A percentile compares a stretch with the other conserved stretches of the same genome.
Evolutionary conservation across 345 rosid genomes (phyloP).

Genomic region (Luvunga scandens): DNA sequence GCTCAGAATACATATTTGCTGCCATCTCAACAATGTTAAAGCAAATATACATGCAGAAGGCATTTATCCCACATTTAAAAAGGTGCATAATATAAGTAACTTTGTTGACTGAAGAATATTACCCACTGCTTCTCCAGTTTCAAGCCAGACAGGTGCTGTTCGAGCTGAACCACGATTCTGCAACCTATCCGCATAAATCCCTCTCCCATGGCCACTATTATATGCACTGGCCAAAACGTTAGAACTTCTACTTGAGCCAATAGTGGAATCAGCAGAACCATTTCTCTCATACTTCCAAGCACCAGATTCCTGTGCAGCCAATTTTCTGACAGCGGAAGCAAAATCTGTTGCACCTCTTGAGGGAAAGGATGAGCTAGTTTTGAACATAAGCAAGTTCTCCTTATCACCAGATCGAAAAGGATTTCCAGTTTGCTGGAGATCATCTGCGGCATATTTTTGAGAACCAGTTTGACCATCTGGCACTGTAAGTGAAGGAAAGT

Average conservation of each 20-base stretch:
- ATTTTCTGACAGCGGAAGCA: constrained; percentile 91
- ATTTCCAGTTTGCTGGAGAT: constrained; percentile 56
- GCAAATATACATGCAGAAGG: constrained; percentile 35
- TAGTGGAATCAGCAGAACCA: constrained; percentile 63
- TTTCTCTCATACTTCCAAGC: constrained; percentile 84
- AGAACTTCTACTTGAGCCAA: constrained; percentile 84
- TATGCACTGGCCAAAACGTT: constrained; percentile 51
- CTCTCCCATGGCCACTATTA: constrained; percentile 63
- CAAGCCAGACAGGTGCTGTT: constrained; percentile 89
- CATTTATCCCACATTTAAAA: constrained; percentile 29
- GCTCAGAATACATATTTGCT: constrained; percentile 81
- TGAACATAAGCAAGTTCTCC: constrained; percentile 71
- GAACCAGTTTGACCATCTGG: constrained; percentile 55
- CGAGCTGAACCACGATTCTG: constrained; percentile 67
- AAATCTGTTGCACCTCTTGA: constrained; percentile 69
- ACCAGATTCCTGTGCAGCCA: constrained; percentile 79
- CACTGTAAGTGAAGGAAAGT: constrained; percentile 78
- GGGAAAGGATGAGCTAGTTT: constrained; percentile 52
- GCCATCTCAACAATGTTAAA: constrained; percentile 55
- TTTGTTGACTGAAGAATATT: constrained; percentile 39
- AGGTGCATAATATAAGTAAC: constrained; percentile 25
- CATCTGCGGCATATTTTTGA: constrained; percentile 68
- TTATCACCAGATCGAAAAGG: constrained; percentile 64
- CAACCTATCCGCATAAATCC: constrained; percentile 58
- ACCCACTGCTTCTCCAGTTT: constrained; percentile 99